Percentiles rank a stretch among this genome's conserved stretches.
These are phyloP conservation scores for Alternaria sp. DNA, from an alignment of 2,329 filamentous ascomycete genomes.

Conservation along the genomic window DNA sequence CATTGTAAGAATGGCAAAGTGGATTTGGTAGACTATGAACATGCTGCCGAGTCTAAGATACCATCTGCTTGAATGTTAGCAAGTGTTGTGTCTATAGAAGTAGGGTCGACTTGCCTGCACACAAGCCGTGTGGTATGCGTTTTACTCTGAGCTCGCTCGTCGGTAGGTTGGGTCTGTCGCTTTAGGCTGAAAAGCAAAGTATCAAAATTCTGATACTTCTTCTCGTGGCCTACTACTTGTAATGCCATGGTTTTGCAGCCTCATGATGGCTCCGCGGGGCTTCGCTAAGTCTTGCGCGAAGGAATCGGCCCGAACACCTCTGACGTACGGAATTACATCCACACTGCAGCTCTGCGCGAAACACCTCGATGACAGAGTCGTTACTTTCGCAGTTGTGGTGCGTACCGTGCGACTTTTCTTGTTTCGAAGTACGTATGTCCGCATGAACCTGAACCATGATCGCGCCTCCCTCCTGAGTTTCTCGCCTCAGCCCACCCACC, in stretches of 20 bases:
- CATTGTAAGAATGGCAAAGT: neutral
- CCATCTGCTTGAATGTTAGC: slow-evolving; percentile 14
- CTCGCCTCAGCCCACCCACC: slow-evolving; percentile 2
- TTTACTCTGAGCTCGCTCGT: neutral
- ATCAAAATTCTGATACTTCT: neutral
- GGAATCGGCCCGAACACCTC: slow-evolving; percentile 9
- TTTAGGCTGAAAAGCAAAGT: too few species aligned
- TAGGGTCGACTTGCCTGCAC: slow-evolving; percentile 2
- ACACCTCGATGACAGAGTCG: neutral
- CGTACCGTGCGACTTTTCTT: neutral
- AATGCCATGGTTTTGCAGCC: neutral
- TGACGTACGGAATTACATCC: slow-evolving; percentile 3
- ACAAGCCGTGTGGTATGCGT: neutral
- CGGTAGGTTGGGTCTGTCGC: neutral
- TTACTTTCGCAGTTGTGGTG: neutral
- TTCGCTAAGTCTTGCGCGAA: slow-evolving; percentile 3
- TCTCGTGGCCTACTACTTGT: neutral
- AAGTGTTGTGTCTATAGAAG: neutral
- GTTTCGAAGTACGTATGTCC: neutral
- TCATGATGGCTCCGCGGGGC: neutral
- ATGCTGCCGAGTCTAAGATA: neutral
- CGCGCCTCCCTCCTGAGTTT: slow-evolving; percentile 10
- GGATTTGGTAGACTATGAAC: neutral
- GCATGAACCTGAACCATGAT: slow-evolving; percentile 2
- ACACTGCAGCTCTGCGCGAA: neutral